These are phyloP conservation scores for Aspergillus campestris DNA, from an alignment of 495 filamentous ascomycete species.

Conservation along the genomic window DNA sequence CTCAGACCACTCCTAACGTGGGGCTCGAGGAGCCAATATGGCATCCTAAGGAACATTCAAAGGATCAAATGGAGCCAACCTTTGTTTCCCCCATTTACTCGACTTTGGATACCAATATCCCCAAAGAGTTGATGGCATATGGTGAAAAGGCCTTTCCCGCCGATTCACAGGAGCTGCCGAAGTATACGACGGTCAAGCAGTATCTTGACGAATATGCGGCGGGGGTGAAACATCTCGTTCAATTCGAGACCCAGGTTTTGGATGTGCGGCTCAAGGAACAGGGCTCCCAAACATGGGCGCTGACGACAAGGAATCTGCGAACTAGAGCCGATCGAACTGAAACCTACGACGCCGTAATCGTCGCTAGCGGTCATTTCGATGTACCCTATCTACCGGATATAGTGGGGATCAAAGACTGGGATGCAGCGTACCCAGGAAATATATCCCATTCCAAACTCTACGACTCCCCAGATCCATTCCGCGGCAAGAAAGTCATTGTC, in stretches of 20 bases:
- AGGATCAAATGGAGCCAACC: conserved; percentile 20
- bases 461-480: conserved; percentile 50
- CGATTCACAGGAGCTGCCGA: conserved; percentile 63
- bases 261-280: conserved; percentile 31
- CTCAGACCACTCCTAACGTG: conserved; percentile 36
- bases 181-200: conserved; percentile 52
- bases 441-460: conserved; percentile 82
- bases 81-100: conserved; percentile 76
- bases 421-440: conserved; percentile 48
- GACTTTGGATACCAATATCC: conserved; percentile 76
- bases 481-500: conserved; percentile 58
- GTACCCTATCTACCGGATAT: conserved; percentile 63
- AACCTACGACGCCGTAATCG: conserved; percentile 65
- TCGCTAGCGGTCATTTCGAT: conserved; percentile 76
- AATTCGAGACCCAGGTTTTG: conserved; percentile 50
- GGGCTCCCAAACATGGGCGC: conserved; percentile 34
- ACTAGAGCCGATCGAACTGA: conserved; percentile 26
- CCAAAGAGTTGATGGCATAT: conserved; percentile 71
- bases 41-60: conserved; percentile 14
- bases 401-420: conserved; percentile 47
- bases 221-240: conserved; percentile 47
- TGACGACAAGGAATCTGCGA: conserved; percentile 45
- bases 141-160: conserved; percentile 59
- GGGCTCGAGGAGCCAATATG: conserved; percentile 36
- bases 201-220: conserved; percentile 71